Percentiles rank a stretch among this genome's conserved stretches.
Evolutionary conservation across 768 basidiomycete species (phyloP).

Genomic region (Russula ochroleuca): DNA sequence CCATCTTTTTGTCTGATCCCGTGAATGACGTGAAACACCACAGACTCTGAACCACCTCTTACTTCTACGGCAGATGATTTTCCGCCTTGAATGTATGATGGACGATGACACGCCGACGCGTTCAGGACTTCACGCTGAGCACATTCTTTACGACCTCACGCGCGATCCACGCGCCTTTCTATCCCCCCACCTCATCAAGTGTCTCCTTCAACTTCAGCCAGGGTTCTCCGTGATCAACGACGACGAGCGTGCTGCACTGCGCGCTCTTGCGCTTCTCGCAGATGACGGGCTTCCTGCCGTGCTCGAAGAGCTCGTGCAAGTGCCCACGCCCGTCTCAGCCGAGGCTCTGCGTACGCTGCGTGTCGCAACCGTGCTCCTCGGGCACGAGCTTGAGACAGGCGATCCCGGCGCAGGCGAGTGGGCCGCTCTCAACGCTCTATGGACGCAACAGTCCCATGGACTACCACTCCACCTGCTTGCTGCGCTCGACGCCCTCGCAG

Average conservation of each 20-base stretch:
- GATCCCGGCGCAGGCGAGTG: constrained; percentile 44
- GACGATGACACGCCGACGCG: constrained; percentile 58
- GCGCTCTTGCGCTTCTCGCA: constrained; percentile 60
- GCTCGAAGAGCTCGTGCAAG: constrained; percentile 54
- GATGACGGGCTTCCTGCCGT: constrained; percentile 63
- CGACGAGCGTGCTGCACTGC: constrained; percentile 53
- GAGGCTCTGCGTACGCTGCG: constrained; percentile 56
- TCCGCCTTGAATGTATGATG: constrained; percentile 70
- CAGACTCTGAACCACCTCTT: constrained; percentile 74
- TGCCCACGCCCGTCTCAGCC: constrained; percentile 47
- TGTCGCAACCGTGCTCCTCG: constrained; percentile 56
- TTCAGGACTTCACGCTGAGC: constrained; percentile 64
- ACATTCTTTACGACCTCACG: constrained; percentile 57
- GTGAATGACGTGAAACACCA: constrained; percentile 1
- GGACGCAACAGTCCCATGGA: constrained; percentile 57
- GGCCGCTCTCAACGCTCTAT: constrained; percentile 51
- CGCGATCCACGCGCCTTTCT: constrained; percentile 59
- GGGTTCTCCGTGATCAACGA: constrained; percentile 61
- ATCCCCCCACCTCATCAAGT: constrained; percentile 52
- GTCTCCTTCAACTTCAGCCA: constrained; percentile 53
- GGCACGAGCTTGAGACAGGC: constrained; percentile 47
- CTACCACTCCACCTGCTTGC: constrained; percentile 55
- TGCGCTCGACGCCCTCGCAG: constrained; percentile 44
- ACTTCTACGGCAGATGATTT: constrained; percentile 64
- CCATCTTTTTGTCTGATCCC: neutral